Evolutionary conservation across 2,329 filamentous ascomycete genomes (phyloP).

Genomic region (Boeremia exigua): DNA sequence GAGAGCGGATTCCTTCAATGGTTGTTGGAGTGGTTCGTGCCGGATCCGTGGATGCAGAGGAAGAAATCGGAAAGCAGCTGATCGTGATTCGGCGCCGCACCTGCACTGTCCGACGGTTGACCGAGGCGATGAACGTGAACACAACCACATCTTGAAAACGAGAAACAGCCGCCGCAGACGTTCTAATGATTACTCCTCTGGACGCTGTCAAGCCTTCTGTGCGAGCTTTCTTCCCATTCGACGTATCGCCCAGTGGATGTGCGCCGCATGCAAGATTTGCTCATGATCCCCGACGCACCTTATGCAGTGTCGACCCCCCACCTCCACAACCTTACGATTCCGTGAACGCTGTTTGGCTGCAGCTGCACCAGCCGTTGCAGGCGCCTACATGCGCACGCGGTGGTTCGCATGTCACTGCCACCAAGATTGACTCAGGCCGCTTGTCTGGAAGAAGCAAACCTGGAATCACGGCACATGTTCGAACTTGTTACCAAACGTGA

Average conservation of each 20-base stretch:
- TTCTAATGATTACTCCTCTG: not conserved
- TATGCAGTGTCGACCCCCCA: constrained; percentile 23
- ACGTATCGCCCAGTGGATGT: constrained; percentile 19
- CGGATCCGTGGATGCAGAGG: constrained; percentile 25
- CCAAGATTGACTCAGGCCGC: constrained; percentile 9
- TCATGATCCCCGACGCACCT: constrained; percentile 24
- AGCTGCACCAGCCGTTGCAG: constrained; percentile 14
- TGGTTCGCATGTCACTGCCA: constrained; percentile 10
- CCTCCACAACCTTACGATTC: constrained; percentile 16
- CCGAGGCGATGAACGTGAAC: constrained; percentile 13
- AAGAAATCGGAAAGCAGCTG: constrained; percentile 42
- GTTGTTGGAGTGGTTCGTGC: constrained; percentile 19
- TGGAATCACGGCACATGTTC: not conserved
- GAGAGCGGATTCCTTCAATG: constrained; percentile 15
- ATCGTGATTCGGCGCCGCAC: constrained; percentile 24
- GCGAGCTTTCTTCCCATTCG: constrained; percentile 14
- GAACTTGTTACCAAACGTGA: not conserved
- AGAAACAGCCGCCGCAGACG: not conserved
- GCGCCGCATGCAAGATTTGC: constrained; percentile 34
- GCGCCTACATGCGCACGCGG: constrained; percentile 12
- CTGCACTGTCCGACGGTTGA: constrained; percentile 6
- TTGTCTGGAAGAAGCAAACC: not conserved
- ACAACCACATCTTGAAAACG: not conserved
- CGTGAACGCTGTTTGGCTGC: constrained; percentile 17
- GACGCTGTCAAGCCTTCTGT: constrained; percentile 1